These are phyloP conservation scores for Trifolium dubium DNA, from an alignment of 306 rosid genomes.

Conservation along the genomic window DNA sequence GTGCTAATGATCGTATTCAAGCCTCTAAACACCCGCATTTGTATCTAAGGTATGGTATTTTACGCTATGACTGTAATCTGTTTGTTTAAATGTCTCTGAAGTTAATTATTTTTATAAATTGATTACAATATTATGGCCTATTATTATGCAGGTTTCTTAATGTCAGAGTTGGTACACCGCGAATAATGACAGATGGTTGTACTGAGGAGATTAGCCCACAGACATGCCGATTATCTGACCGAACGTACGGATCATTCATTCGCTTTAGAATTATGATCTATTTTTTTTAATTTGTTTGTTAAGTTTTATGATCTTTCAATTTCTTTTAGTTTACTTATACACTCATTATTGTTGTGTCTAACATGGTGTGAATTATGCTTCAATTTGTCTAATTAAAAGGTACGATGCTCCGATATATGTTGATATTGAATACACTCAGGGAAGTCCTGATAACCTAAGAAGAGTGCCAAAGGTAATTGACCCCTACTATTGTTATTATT, in stretches of 20 bases:
- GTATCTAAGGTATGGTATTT: conserved; percentile 58
- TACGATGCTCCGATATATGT: conserved; percentile 80
- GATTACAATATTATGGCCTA: background rate
- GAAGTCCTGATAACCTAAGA: conserved; percentile 52
- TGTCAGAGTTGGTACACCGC: conserved; percentile 70
- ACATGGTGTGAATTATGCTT: conserved; percentile 13
- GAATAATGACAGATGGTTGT: conserved; percentile 53
- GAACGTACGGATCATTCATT: too few relatives aligned
- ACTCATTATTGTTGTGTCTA: too few relatives aligned
- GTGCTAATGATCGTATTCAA: conserved; percentile 61
- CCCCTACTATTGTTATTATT: background rate
- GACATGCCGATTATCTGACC: conserved; percentile 79
- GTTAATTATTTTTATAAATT: too few relatives aligned
- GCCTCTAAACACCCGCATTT: conserved; percentile 51
- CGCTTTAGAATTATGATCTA: conserved; percentile 35
- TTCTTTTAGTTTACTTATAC: conserved; percentile 27
- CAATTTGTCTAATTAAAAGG: conserved; percentile 46
- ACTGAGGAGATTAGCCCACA: conserved; percentile 64
- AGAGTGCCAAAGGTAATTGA: conserved; percentile 53
- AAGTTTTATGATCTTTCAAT: conserved; percentile 20
- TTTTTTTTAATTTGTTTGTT: too few relatives aligned
- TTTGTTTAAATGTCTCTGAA: background rate
- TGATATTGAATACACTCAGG: conserved; percentile 67
- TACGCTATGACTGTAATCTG: background rate
- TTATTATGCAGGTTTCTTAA: conserved; percentile 70